A percentile compares a stretch with the other conserved stretches of the same genome.
These are phyloP conservation scores for Pyrenochaeta sp. DNA, from an alignment of 2,329 filamentous ascomycete species.

Conservation along the genomic window DNA sequence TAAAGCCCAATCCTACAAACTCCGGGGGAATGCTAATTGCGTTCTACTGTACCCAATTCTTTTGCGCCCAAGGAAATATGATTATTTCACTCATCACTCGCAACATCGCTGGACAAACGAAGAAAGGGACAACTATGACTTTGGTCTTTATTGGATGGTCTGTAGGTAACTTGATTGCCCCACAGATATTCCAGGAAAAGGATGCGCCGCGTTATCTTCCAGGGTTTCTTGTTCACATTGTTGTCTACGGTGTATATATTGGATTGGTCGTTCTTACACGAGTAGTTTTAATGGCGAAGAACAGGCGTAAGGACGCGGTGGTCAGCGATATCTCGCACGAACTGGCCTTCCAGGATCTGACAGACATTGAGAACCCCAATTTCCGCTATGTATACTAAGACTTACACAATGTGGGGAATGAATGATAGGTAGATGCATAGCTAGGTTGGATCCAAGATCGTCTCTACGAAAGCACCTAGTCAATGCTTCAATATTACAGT, in stretches of 20 bases:
- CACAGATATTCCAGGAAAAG: constrained; percentile 20
- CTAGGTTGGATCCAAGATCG: too few species aligned
- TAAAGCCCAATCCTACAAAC: constrained; percentile 23
- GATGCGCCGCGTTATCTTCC: constrained; percentile 20
- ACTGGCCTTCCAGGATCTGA: constrained; percentile 67
- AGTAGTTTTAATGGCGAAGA: constrained; percentile 11
- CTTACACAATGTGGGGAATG: too few species aligned
- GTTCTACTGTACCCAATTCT: constrained; percentile 41
- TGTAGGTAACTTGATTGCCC: constrained; percentile 9
- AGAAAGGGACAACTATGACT: constrained; percentile 19
- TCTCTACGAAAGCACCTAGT: too few species aligned
- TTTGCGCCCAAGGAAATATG: constrained; percentile 26
- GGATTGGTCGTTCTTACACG: constrained; percentile 6
- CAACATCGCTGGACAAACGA: constrained; percentile 28
- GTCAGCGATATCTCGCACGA: constrained; percentile 34
- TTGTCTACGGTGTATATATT: constrained; percentile 14
- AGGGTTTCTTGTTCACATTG: constrained; percentile 18
- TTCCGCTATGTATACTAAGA: constrained; percentile 61
- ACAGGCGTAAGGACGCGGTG: constrained; percentile 6
- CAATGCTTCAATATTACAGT: too few species aligned
- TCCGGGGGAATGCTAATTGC: constrained; percentile 34
- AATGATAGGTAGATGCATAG: too few species aligned
- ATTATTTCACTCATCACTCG: constrained; percentile 21
- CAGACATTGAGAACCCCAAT: constrained; percentile 65
- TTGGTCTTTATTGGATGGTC: constrained; percentile 19